phyloP scores from a whole-genome alignment of 78 protist genomes.

The Emiliania huxleyi region DNA sequence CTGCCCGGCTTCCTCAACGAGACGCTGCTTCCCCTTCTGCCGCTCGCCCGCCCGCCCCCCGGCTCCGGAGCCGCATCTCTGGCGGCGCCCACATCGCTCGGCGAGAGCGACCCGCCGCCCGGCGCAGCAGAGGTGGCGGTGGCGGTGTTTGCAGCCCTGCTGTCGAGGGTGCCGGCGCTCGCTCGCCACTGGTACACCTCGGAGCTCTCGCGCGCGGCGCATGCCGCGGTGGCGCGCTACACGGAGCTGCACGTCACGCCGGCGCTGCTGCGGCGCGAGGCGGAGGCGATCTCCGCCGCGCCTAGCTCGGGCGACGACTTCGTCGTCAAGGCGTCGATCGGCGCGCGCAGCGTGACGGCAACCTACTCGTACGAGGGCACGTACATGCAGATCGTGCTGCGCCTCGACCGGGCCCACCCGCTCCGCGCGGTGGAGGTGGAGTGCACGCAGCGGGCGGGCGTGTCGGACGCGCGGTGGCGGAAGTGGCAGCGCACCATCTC shows the following conservation, averaged over 20 bases:
- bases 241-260: not conserved
- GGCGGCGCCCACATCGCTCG: not conserved
- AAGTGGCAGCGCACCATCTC: constrained; percentile 72
- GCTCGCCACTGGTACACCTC: constrained; percentile 35
- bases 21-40: not conserved
- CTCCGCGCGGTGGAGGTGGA: constrained; percentile 13
- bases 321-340: not conserved
- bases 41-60: not conserved
- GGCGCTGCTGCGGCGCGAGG: not conserved
- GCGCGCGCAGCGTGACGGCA: not conserved
- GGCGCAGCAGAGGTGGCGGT: too few species aligned
- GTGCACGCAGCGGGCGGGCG: constrained; percentile 66
- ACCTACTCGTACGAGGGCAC: not conserved
- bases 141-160: not conserved
- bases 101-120: too few species aligned
- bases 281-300: not conserved
- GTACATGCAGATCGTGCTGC: constrained; percentile 37
- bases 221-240: not conserved
- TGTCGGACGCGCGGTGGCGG: constrained; percentile 66
- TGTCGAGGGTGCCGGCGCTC: not conserved
- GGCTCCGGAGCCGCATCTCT: not conserved
- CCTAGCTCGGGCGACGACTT: not conserved
- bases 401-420: constrained; percentile 26
- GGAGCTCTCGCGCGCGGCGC: not conserved
- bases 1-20: not conserved